Evolutionary conservation across 371 early-diverging fungal genomes (phyloP), one percentile per base, ranked within the genome.

Genomic region (Lichtheimia corymbifera): DNA sequence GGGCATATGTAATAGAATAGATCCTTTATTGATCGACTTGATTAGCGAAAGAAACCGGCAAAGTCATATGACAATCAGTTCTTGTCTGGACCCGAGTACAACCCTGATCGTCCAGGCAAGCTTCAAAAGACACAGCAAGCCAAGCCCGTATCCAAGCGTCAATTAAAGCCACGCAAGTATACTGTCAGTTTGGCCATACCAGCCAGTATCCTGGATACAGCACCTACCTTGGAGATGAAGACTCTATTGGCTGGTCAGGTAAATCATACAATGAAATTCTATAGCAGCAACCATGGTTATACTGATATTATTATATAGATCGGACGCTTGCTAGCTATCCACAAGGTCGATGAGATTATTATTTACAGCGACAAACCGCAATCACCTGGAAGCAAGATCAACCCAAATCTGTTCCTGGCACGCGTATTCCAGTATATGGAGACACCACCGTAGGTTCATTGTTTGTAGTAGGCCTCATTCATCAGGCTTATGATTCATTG

Each of bases 201-300:
- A 2, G 84, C 87, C 13, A 86, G 87, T 20, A 85, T 90, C 15
- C 70, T 91, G n/a, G 88, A 88, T 22, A 82, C 79, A 59, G 85
- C 88, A 22, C 84, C 89, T 44, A 84, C 87, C 1, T 68, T 83
- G 27, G 91, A 92, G 64, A 63, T 92, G 59, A 84, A 86, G 66
- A 92, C 91, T 0, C 85, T 88, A 62, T 70, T 89, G 14, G 92
- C 86, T 5, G 91, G 92, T 41, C 89, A 91, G 72, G 87, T 83
- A 73, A 59, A 17, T n/a, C 14, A 17, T 35, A 40, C 53, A 3
- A 24, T 40, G 13, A 24, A 45, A 2, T 13, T 12, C 24, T n/a
- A 2, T 24, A 42, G n/a, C 4, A 44, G 14, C 12, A 27, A 18
- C 4, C 7, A n/a, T 24, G 1, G n/a, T n/a, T n/a, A n/a, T n/a